phyloP scores from a whole-genome alignment of 352 stramenopile species.

The Phytophthora niederhauseri region DNA sequence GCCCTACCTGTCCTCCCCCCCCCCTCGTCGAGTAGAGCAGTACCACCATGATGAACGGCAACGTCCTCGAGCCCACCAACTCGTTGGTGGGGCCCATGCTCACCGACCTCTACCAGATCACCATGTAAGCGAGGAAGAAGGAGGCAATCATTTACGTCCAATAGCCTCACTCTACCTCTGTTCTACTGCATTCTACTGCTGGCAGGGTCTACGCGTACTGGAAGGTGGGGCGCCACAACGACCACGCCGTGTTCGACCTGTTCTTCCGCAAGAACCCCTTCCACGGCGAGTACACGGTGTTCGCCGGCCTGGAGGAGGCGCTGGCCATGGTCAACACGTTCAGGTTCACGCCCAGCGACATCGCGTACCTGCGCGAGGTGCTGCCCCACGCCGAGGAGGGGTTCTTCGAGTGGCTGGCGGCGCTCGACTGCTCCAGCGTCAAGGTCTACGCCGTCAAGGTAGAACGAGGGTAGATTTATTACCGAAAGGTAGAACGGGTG shows the following conservation, averaged over 20 bases:
- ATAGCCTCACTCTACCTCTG: too few relatives aligned
- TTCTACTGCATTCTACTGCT: background rate
- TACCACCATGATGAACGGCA: constrained; percentile 37
- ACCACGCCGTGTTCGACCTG: constrained; percentile 95
- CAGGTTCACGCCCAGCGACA: constrained; percentile 93
- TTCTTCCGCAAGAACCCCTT: constrained; percentile 99
- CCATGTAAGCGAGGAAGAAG: too few relatives aligned
- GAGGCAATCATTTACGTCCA: too few relatives aligned
- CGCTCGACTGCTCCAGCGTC: constrained; percentile 93
- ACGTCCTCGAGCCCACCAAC: constrained; percentile 88
- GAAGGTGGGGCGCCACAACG: constrained; percentile 95
- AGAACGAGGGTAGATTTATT: background rate
- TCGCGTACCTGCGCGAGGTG: constrained; percentile 93
- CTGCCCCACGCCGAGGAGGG: constrained; percentile 90
- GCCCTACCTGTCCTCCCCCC: background rate
- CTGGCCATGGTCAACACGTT: constrained; percentile 95
- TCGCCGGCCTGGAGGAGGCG: constrained; percentile 93
- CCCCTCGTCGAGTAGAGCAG: background rate
- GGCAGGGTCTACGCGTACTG: constrained; percentile 99
- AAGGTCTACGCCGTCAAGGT: constrained; percentile 93
- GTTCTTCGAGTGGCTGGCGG: constrained; percentile 97
- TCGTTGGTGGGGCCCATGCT: constrained; percentile 95
- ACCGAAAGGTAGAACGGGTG: background rate
- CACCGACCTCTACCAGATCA: constrained; percentile 99
- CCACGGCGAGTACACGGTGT: constrained; percentile 96